phyloP scores from a whole-genome alignment of 495 filamentous ascomycete genomes.

The Aspergillus conjunctus region DNA sequence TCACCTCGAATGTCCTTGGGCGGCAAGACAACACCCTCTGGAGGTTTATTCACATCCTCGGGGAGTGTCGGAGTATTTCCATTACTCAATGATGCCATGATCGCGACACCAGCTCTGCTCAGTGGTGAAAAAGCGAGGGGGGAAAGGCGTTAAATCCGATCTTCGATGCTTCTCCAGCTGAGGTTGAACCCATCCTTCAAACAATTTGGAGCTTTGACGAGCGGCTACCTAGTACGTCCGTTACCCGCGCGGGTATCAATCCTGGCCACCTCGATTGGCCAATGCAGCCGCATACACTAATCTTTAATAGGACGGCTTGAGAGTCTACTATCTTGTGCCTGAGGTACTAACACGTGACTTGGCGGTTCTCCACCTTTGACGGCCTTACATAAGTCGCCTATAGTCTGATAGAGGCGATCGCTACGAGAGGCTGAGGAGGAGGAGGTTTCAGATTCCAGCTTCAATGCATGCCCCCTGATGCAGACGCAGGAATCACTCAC shows the following conservation, averaged over 20 bases:
- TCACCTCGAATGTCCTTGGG: constrained; percentile 76
- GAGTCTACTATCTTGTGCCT: no score
- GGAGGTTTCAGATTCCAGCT: no score
- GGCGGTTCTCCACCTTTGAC: no score
- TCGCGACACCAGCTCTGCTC: constrained; percentile 26
- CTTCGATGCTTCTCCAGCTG: neutral
- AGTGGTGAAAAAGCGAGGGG: constrained; percentile 1
- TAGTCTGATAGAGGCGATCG: no score
- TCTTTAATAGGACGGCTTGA: no score
- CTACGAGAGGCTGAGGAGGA: no score
- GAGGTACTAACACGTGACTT: no score
- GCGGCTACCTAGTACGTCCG: neutral
- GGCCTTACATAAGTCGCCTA: no score
- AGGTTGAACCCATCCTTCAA: neutral
- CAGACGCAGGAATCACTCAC: no score
- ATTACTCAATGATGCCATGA: constrained; percentile 61
- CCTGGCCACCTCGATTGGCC: neutral
- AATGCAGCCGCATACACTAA: neutral
- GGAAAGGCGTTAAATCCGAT: neutral
- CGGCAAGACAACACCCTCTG: constrained; percentile 80
- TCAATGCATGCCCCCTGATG: no score
- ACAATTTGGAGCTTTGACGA: neutral
- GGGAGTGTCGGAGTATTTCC: constrained; percentile 50
- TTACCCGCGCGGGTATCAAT: neutral
- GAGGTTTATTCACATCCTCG: constrained; percentile 70